These are phyloP conservation scores for Microbotryum violaceum DNA, from an alignment of 1,284 basidiomycete genomes.

Conservation along the genomic window DNA sequence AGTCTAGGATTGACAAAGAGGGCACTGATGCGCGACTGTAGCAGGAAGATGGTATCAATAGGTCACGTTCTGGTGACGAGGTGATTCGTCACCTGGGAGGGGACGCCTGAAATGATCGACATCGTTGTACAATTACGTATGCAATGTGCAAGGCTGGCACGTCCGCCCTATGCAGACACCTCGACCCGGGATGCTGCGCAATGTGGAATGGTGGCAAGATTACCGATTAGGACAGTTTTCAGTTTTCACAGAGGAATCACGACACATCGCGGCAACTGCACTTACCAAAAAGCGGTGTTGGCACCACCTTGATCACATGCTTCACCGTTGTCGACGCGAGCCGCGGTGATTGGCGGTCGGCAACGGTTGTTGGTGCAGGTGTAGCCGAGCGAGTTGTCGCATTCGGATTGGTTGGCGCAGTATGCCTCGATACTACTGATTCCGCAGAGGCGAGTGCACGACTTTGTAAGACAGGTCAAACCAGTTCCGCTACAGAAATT, in stretches of 20 bases:
- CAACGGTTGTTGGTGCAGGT: conserved; percentile 24
- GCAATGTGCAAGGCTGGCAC: conserved; percentile 25
- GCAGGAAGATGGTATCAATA: too few relatives aligned
- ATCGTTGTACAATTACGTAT: conserved; percentile 7
- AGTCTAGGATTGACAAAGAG: neutral
- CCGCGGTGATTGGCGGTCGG: conserved; percentile 20
- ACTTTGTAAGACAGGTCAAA: conserved; percentile 13
- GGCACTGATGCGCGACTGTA: too few relatives aligned
- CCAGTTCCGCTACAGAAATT: neutral
- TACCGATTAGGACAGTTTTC: neutral
- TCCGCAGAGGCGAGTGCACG: conserved; percentile 18
- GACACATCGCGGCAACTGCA: neutral
- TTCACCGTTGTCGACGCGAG: conserved; percentile 17
- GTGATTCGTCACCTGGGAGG: neutral
- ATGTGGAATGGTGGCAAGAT: too few relatives aligned
- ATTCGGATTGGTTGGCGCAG: conserved; percentile 23
- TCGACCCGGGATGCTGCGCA: conserved; percentile 18
- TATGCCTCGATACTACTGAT: conserved; percentile 24
- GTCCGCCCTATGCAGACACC: conserved; percentile 16
- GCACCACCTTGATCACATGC: conserved; percentile 24
- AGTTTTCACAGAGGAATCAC: neutral
- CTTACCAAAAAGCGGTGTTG: conserved; percentile 31
- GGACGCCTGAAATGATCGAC: neutral
- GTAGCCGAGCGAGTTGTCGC: conserved; percentile 24
- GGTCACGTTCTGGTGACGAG: neutral